Base-by-base conservation (phyloP, 2,329 filamentous ascomycete species). In the Fusarium tricinctum region DNA sequence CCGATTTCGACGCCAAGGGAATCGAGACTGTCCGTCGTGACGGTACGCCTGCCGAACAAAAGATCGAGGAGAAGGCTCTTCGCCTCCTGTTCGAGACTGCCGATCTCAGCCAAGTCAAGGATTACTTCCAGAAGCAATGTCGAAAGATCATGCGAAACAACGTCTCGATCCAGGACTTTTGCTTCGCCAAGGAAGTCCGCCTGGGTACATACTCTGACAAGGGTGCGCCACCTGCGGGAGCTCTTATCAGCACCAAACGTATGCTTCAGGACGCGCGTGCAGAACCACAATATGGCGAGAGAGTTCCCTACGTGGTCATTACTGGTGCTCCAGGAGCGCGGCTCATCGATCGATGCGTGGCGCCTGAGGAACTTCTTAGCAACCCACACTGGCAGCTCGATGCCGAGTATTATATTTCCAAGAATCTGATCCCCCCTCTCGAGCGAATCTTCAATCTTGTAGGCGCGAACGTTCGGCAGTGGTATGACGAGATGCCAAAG, bases 401-500 rank as follows among this genome's bases (percentile, higher is more conserved):
- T 75, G 91, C 94, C 0, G 94, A 97, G 72, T 99, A 99, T 80
- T 99, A 99, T 81, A 98, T 99, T 74, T 89, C 87, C 19, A 98
- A 97, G 82, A 98, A 97, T 76, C 77, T 99, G 10, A 97, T 99
- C 49, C 96, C 96, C 8, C 96, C 96, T 1, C 85, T 99, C 1
- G 95, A 98, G 78, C 90, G 96, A 28, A 97, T 99, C 69, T 97
- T 99, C 82, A 97, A 96, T 74, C 89, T 99, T 4, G 92, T 98
- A 4, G 96, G 96, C 8, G 96, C 94, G 32, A 97, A 96, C 76
- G 92, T 98, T 1, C 84, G 92, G 19, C 86, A 88, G 61, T 99
- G 96, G 96, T 98, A 94, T 75, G 93, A 97, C 67, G 94, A 97
- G 79, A 97, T 98, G 93, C 95, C 95, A 45, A 97, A 97, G 77